These are phyloP conservation scores for Smallanthus sonchifolius DNA, from an alignment of 129 eudicot genomes.

Conservation along the genomic window DNA sequence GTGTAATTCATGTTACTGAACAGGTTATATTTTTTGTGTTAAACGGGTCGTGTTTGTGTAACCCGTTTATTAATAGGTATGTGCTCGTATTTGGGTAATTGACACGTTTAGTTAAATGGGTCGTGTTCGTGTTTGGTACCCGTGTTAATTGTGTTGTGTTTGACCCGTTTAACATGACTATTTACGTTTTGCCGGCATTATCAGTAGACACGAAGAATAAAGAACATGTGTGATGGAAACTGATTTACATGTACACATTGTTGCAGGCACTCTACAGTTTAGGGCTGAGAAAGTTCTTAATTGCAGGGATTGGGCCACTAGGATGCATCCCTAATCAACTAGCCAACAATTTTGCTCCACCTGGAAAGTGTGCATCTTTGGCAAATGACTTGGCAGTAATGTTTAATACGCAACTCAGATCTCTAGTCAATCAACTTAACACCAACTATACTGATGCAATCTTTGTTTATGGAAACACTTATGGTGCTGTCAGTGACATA, in stretches of 20 bases:
- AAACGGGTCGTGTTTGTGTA: no score
- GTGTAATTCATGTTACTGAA: no score
- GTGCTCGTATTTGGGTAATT: no score
- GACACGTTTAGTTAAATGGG: no score
- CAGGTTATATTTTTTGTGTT: no score
- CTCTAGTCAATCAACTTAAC: slow-evolving; percentile 54
- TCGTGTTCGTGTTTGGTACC: no score
- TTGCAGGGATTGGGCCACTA: slow-evolving; percentile 67
- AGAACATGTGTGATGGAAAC: neutral
- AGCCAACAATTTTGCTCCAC: slow-evolving; percentile 38
- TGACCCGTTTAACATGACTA: no score
- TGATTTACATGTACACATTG: slow-evolving; percentile 8
- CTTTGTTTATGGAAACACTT: slow-evolving; percentile 61
- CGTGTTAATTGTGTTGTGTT: no score
- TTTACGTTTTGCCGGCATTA: no score
- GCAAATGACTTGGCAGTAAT: slow-evolving; percentile 46
- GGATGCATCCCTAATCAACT: slow-evolving; percentile 80
- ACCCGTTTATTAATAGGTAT: no score
- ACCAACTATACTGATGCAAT: slow-evolving; percentile 39
- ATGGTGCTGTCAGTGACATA: slow-evolving; percentile 49
- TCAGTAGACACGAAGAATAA: no score
- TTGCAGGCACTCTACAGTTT: slow-evolving; percentile 56
- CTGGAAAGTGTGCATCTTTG: slow-evolving; percentile 41
- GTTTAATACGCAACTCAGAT: slow-evolving; percentile 45
- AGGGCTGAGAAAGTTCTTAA: slow-evolving; percentile 58